Evolutionary conservation across 2,329 filamentous ascomycete genomes (phyloP), one percentile per base, ranked within the genome.

Genomic region (Kalaharituber pfeilii): DNA sequence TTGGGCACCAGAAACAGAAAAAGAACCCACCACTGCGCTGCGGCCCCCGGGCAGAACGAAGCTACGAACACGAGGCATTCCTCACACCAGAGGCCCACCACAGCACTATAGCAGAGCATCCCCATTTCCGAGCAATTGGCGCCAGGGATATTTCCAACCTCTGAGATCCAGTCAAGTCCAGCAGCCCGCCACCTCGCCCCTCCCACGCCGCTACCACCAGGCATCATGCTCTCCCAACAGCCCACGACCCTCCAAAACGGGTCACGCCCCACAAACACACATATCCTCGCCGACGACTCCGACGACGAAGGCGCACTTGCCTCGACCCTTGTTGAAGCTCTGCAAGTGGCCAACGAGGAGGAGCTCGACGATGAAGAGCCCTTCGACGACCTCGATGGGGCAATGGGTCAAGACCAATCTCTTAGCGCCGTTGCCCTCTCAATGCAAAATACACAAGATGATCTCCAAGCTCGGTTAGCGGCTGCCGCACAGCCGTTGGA

Each of bases 231-330:
- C 18, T 47, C 42, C 5, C 42, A 47, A 22, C 42, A 47, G 24
- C 42, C 42, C 18, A 47, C 42, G 15, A 47, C 42, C 13, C 42
- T 47, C 18, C 24, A 20, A 22, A 47, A 47, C 22, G 42, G 42
- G 18, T 5, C 42, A 15, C n/a, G 24, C 2, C 42, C 18, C 3
- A 5, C 42, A 25, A 25, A 22, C 22, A 20, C n/a, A 20, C 42
- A 47, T 22, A 22, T 47, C 42, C 33, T 39, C 20, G 33, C 44
- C 26, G 80, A 80, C 65, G 84, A 89, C 70, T 87, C 93, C 68
- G 94, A 86, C 67, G 91, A 96, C 69, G 84, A 96, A 76, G 91
- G 96, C 73, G 84, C 84, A 65, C 79, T 98, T 63, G 91, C 87
- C 65, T 86, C 87, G 71, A 87, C 96, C 72, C 95, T 95, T 78